Base-by-base conservation (phyloP, 176 grass and related monocot genomes). In the Avena eriantha region DNA sequence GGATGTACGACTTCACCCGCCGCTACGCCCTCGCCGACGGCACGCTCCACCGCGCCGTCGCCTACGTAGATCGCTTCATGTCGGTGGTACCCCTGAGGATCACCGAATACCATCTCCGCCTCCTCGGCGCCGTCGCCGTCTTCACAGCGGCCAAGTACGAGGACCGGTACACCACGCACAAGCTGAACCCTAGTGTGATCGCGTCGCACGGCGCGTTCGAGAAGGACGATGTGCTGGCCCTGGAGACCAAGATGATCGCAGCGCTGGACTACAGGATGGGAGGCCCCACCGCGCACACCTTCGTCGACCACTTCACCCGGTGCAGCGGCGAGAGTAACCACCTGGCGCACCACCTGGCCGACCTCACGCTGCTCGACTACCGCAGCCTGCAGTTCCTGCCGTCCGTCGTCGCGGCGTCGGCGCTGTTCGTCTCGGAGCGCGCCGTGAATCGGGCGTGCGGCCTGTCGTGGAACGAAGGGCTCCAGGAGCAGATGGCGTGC, bases 281-380 rank as follows among this genome's bases (percentile, higher is more conserved):
- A 47, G 83, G 83, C 33, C 73, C 83, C 29, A 85, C 73, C 29
- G 83, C 73, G 9, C 31, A 85, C 73, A 85, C 73, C 4, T 78
- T 85, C 60, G 21, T 85, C 0, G 33, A 23, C 13, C 83, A 78
- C 73, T 55, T 85, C 31, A 78, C 16, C 21, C 8, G 8, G 19
- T 15, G 2, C 21, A 21, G 45, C 45, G 45, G 45, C 45, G 45
- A 46, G 45, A 8, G 8, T 2, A 46, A 8, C 45, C 45, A 8
- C 45, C 45, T 85, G 59, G 83, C 83, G 46, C 59, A 76, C 47
- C 83, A 49, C 83, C 73, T 85, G 18, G 73, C 74, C 21, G 8
- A 67, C 31, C 48, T 67, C 19, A 21, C 73, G 60, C 46, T 85
- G 67, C 68, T 80, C 12, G 5, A 80, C 67, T 73, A 86, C 45